These are phyloP conservation scores for Austroboletus novae-zelandiae DNA, from an alignment of 1,284 basidiomycete species.

Conservation along the genomic window DNA sequence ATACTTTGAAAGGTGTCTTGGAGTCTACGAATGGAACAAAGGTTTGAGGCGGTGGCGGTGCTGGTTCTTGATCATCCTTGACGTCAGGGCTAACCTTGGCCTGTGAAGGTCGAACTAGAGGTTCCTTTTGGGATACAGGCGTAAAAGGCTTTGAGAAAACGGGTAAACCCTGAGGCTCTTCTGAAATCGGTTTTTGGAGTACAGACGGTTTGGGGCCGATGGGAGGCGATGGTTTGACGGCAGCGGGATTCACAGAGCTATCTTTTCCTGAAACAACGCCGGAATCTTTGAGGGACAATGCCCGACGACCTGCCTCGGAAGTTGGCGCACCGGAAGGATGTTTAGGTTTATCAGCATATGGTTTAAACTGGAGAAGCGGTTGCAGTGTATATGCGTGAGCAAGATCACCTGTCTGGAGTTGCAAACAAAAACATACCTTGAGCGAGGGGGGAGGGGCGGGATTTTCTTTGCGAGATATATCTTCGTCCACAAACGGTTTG, in stretches of 20 bases:
- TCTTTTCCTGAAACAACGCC: constrained; percentile 28
- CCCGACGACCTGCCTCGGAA: constrained; percentile 35
- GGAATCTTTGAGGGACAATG: constrained; percentile 38
- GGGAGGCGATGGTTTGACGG: constrained; percentile 17
- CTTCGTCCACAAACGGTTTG: constrained; percentile 63
- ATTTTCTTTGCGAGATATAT: constrained; percentile 45
- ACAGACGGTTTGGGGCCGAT: constrained; percentile 30
- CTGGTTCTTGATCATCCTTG: constrained; percentile 16
- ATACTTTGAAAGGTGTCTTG: constrained; percentile 67
- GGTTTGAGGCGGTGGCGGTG: constrained; percentile 22
- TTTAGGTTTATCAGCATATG: constrained; percentile 44
- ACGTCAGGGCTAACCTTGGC: constrained; percentile 20
- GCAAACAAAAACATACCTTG: constrained; percentile 39
- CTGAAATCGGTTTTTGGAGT: constrained; percentile 24
- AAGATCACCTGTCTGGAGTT: not conserved
- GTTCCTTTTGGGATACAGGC: constrained; percentile 45
- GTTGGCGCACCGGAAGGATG: constrained; percentile 23
- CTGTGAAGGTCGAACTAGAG: constrained; percentile 28
- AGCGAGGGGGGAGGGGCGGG: constrained; percentile 41
- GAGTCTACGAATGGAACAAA: constrained; percentile 55
- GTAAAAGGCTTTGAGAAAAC: constrained; percentile 64
- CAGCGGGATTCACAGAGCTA: constrained; percentile 3
- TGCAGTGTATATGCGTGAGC: constrained; percentile 7
- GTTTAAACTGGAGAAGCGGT: constrained; percentile 39
- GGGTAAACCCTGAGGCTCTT: constrained; percentile 34